A percentile compares a stretch with the other conserved stretches of the same genome.
phyloP scores from a whole-genome alignment of 2,329 filamentous ascomycete species.

The Aspergillus caelatus region DNA sequence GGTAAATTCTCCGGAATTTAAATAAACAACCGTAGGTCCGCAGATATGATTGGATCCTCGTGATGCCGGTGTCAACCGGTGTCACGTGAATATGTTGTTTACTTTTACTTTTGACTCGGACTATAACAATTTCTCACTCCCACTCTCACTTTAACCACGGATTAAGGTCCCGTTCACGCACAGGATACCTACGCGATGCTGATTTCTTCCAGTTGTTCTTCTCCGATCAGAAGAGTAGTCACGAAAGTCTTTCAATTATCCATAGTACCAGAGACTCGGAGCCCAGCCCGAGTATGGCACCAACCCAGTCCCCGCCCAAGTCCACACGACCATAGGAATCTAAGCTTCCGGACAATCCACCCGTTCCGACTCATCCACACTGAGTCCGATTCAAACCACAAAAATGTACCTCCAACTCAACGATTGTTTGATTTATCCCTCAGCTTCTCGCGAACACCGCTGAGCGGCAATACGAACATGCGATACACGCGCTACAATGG shows the following conservation, averaged over 20 bases:
- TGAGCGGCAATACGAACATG: slow-evolving; percentile 11
- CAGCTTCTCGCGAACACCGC: not conserved
- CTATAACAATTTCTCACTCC: no score
- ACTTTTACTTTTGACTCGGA: no score
- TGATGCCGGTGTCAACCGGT: no score
- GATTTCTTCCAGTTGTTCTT: not conserved
- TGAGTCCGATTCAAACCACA: not conserved
- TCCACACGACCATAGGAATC: not conserved
- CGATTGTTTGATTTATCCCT: not conserved
- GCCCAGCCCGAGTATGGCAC: not conserved
- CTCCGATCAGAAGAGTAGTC: not conserved
- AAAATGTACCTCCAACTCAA: not conserved
- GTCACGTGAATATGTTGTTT: no score
- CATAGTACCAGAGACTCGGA: not conserved
- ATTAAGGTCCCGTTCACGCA: not conserved
- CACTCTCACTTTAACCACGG: not conserved
- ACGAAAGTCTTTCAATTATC: not conserved
- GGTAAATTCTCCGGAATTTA: no score
- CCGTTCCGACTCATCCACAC: not conserved
- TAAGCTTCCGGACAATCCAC: not conserved
- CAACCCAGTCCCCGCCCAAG: not conserved
- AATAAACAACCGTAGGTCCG: no score
- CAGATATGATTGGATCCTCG: no score
- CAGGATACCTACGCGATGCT: not conserved
- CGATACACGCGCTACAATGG: slow-evolving; percentile 7